phyloP scores from a whole-genome alignment of 345 rosid species.

The Sisymbrium irio region DNA sequence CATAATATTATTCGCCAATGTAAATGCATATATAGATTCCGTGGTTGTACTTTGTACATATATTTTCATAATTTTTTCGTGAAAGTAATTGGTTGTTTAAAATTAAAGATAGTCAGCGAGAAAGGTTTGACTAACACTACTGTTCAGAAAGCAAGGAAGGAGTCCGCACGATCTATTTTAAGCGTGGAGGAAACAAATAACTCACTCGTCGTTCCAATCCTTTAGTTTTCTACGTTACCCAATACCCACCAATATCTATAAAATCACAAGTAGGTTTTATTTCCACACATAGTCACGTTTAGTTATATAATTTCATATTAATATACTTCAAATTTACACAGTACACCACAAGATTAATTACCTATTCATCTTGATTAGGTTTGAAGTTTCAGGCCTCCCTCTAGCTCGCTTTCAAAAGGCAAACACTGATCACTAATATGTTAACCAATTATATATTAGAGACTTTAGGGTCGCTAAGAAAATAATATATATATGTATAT shows the following conservation, averaged over 20 bases:
- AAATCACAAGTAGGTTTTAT: not conserved
- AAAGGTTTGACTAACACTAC: conserved; percentile 19
- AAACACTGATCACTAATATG: not conserved
- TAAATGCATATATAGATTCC: not conserved
- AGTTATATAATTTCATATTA: not conserved
- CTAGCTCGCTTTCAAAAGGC: conserved; percentile 4
- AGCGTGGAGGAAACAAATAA: conserved; percentile 10
- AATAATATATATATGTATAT: no score
- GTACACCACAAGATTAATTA: not conserved
- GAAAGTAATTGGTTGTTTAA: not conserved
- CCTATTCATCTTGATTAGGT: conserved; percentile 22
- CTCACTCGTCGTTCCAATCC: not conserved
- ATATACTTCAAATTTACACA: not conserved
- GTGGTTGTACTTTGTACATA: not conserved
- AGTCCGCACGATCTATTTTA: not conserved
- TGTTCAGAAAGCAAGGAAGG: not conserved
- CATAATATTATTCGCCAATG: not conserved
- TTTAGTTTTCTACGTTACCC: conserved; percentile 1
- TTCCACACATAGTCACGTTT: conserved; percentile 4
- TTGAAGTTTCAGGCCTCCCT: conserved; percentile 12
- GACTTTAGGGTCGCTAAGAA: not conserved
- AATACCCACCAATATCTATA: not conserved
- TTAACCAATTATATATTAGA: not conserved
- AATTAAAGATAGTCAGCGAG: conserved; percentile 8
- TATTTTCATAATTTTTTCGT: not conserved